Percentiles rank a stretch among this genome's conserved stretches.
phyloP scores from a whole-genome alignment of 495 filamentous ascomycete genomes.

The Neohortaea acidophila region DNA sequence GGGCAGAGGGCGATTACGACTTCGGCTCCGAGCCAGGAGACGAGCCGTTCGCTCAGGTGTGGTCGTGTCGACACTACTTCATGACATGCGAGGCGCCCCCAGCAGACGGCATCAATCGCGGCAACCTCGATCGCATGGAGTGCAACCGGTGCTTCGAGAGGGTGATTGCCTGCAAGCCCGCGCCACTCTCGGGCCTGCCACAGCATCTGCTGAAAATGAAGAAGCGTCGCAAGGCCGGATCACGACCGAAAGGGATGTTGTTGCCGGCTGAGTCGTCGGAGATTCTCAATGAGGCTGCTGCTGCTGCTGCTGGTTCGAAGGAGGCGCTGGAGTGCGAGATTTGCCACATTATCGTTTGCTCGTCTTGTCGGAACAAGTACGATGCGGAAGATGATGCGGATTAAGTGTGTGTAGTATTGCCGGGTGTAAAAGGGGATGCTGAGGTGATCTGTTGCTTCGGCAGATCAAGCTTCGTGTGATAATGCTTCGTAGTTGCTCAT shows the following conservation, averaged over 20 bases:
- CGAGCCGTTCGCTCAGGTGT: slow-evolving; percentile 1
- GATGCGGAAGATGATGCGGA: no score
- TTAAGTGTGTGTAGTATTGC: no score
- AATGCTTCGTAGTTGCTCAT: no score
- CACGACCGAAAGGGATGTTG: no score
- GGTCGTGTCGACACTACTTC: slow-evolving; percentile 11
- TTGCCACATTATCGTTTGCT: not conserved
- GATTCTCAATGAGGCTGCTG: no score
- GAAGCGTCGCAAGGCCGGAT: not conserved
- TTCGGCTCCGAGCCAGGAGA: slow-evolving; percentile 22
- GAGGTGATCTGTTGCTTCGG: no score
- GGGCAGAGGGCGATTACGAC: slow-evolving; percentile 11
- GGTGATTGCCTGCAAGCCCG: not conserved
- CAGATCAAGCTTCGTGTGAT: no score
- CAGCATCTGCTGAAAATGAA: not conserved
- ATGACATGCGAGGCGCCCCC: not conserved
- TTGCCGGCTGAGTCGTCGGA: no score
- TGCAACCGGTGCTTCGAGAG: slow-evolving; percentile 10
- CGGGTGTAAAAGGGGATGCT: no score
- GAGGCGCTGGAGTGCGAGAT: slow-evolving; percentile 3
- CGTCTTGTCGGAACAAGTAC: not conserved
- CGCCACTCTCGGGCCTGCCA: no score
- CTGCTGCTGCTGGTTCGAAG: no score
- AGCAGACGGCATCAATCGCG: slow-evolving; percentile 4
- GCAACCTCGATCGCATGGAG: slow-evolving; percentile 10